Evolutionary conservation across 2,329 filamentous ascomycete genomes (phyloP), one percentile per base, ranked within the genome.

Genomic region (Acephala macrosclerotiorum): DNA sequence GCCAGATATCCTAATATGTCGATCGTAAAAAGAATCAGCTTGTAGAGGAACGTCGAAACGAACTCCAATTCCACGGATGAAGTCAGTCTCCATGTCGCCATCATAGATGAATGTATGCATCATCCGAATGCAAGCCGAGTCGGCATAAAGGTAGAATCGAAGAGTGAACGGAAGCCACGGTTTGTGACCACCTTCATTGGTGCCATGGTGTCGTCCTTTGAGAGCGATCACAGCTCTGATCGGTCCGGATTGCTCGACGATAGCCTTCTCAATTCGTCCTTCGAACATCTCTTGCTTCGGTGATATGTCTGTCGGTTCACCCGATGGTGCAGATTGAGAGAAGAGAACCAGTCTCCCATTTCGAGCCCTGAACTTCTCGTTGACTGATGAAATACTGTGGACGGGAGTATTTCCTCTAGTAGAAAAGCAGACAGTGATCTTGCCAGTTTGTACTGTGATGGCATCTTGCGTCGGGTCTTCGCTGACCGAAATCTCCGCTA

Each of bases 21-120:
- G 85, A 73, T 90, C 82, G 71, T 88, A 87, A 7, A 84, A 71
- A 65, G 86, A 79, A 42, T 87, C 83, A 0, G 76, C 80, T 1
- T 77, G 76, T 0, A 89, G 77, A 0, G 87, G 87, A 0, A 89
- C 81, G 11, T 83, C 77, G 51, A 89, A 87, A 1, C 79, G 80
- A 11, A 89, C 75, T 1, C 86, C 87, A 2, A 89, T 77, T 0
- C 83, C 85, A 0, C 80, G 77, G 61, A 88, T 81, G 68, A 88
- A 86, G 63, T 86, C 82, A 25, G 79, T 79, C 3, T 80, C 75
- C 0, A 80, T 73, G 4, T 84, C 77, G 1, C 81, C 83, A 47
- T 89, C 84, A 60, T 83, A 87, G 1, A 87, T 75, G n/a, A 89
- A 76, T 25, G 81, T 86, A 70, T 89, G 87, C 0, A 88, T 77